Conservation (phyloP, 108 stramenopile species). For the Pseudonitzschia delicatissima region DNA sequence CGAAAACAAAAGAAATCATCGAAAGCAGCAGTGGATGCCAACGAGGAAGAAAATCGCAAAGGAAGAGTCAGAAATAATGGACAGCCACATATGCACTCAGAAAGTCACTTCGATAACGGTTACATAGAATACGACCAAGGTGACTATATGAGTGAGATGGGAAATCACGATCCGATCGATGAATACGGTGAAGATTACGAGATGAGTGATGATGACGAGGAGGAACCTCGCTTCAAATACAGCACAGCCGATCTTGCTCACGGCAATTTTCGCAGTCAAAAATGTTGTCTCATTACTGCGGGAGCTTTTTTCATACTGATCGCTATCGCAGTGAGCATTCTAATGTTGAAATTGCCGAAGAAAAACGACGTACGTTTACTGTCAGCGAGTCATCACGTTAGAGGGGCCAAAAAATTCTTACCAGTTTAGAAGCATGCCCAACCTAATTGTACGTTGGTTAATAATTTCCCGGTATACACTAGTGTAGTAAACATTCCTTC, state of each 20-base stretch:
- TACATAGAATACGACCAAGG: not conserved
- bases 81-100: too few relatives aligned
- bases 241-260: constrained; percentile 19
- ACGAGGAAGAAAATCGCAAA: not conserved
- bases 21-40: not conserved
- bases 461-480: too few relatives aligned
- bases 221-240: constrained; percentile 32
- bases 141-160: constrained; percentile 12
- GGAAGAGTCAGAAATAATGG: too few relatives aligned
- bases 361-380: not conserved
- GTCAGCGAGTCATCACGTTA: not conserved
- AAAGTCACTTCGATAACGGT: not conserved
- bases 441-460: not conserved
- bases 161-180: constrained; percentile 7
- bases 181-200: not conserved
- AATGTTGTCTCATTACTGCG: constrained; percentile 24
- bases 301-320: constrained; percentile 15
- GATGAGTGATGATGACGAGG: constrained; percentile 9
- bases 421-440: not conserved
- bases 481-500: too few relatives aligned
- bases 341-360: constrained; percentile 15
- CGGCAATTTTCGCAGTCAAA: constrained; percentile 5
- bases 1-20: not conserved
- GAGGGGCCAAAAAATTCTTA: not conserved
- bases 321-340: constrained; percentile 19